Evolutionary conservation across 352 stramenopile species (phyloP), one percentile per base, ranked within the genome.

Genomic region (Pythium phragmiticola): DNA sequence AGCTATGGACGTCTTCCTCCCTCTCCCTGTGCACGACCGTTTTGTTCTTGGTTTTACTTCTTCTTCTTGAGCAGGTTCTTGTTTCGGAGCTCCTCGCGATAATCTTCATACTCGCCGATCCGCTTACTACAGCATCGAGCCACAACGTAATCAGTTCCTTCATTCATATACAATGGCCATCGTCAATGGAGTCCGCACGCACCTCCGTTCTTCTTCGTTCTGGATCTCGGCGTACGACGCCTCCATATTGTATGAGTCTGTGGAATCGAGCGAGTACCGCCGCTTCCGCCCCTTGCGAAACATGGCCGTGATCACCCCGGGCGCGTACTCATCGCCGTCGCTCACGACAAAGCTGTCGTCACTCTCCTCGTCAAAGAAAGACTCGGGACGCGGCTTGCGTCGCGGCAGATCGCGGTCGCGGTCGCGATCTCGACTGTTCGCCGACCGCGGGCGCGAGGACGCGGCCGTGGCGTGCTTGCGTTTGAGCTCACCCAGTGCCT

Each of bases 261-360:
- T 74, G 57, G 84, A 92, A 58, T 94, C 86, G 37, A 89, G 75
- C 52, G 84, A 92, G 69, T 90, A 89, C 37, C 75, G 73, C 13
- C 80, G 78, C 70, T 91, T 89, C 4, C 84, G 77, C 26, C 83
- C 81, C 55, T 90, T 90, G 8, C 75, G 74, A 36, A 95, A 85
- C 83, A 94, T 92, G 19, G 78, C 76, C 30, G 84, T 78, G 68
- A 95, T 94, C 61, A 74, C 76, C 14, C 87, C 87, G 1, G 83
- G 84, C 45, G 70, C 71, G 63, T 92, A 95, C 64, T 88, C 83
- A 39, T 87, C 84, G 43, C 84, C 82, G 57, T 88, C 80, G 47
- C 85, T 87, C 39, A 94, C 85, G 21, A 95, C 84, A 60, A 95
- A 95, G 55, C 87, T 91, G 63, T 95, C 87, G 59, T 95, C 87